phyloP scores from a whole-genome alignment of 1,284 basidiomycete genomes.

The Cystobasidiaceae sp. region DNA sequence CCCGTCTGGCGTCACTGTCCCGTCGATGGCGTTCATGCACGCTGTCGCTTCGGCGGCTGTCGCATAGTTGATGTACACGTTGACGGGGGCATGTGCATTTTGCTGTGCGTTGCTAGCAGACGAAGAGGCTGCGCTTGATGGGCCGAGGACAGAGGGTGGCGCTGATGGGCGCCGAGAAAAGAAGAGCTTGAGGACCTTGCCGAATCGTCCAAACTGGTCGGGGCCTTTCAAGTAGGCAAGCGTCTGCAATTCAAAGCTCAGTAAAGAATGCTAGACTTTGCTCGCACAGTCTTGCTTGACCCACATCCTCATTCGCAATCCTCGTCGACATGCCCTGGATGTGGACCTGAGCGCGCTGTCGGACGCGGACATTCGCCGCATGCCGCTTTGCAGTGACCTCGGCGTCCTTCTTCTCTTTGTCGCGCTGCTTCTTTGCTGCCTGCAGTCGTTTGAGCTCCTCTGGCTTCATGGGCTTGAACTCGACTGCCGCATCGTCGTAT shows the following conservation, averaged over 20 bases:
- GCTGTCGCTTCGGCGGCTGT: slow-evolving; percentile 91
- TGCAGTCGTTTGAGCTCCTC: slow-evolving; percentile 75
- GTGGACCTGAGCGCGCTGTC: slow-evolving; percentile 94
- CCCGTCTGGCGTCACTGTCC: slow-evolving; percentile 70
- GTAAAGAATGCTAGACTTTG: too few species aligned
- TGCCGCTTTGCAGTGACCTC: slow-evolving; percentile 81
- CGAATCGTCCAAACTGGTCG: slow-evolving; percentile 98
- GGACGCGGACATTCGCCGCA: slow-evolving; percentile 87
- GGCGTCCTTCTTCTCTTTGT: slow-evolving; percentile 93
- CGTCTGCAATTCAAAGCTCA: too few species aligned
- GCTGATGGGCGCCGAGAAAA: slow-evolving; percentile 76
- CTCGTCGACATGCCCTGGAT: slow-evolving; percentile 87
- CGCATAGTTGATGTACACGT: slow-evolving; percentile 94
- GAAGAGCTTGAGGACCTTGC: slow-evolving; percentile 93
- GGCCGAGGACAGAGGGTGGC: slow-evolving; percentile 55
- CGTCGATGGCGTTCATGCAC: slow-evolving; percentile 88
- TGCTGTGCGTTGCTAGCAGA: slow-evolving; percentile 51
- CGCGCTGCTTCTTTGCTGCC: slow-evolving; percentile 91
- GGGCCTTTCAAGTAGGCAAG: slow-evolving; percentile 88
- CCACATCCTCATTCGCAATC: slow-evolving; percentile 90
- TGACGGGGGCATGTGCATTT: slow-evolving; percentile 61
- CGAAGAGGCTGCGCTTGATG: not conserved
- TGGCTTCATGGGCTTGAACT: slow-evolving; percentile 91
- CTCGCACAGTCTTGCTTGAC: too few species aligned
- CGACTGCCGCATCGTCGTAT: slow-evolving; percentile 87